Base-by-base conservation (phyloP, 495 filamentous ascomycete genomes). In the Mycothermus thermophilus region DNA sequence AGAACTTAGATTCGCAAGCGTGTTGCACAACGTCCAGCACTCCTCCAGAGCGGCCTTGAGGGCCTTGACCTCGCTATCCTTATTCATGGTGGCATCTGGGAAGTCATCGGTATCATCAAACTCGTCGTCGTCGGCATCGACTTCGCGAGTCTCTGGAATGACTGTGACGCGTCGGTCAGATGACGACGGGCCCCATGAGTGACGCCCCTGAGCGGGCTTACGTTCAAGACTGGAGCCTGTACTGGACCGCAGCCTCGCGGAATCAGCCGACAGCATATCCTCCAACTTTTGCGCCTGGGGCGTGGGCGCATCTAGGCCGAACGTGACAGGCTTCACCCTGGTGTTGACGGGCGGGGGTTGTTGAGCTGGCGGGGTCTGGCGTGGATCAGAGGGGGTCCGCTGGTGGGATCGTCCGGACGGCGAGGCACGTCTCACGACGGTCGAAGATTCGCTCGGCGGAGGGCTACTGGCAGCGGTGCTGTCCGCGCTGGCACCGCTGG, bases 21-120 rank as follows among this genome's bases (percentile, higher is more conserved):
- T 92, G 54, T 93, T 94, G 58, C 86, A 94, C 23, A 94, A 58
- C 1, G 83, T 92, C 86, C 86, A 94, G 56, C 86, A 94, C 62
- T 93, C 86, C 41, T 76, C 74, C 8, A 94, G 66, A 0, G 84
- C 86, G 15, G 74, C 69, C 40, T 69, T 76, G n/a, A 93, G 63
- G 11, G 78, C 77, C 23, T 59, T 69, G 32, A 88, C 67, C 52
- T 92, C 83, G 30, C 39, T 49, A 17, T 74, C 64, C 25, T 74
- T 71, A 34, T 64, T 46, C 32, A 56, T 55, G 29, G 70, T 44
- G 18, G 54, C 50, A 20, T 51, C 59, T 34, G 57, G 44, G 16
- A 60, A 54, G 21, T 67, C 62, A 29, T 59, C 58, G 15, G 62
- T 52, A 23, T 62, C 54, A 8, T 59, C 59, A 27, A 58, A 59